Conservation (phyloP, 2,329 filamentous ascomycete species). For the Raffaelea ambrosiae region DNA sequence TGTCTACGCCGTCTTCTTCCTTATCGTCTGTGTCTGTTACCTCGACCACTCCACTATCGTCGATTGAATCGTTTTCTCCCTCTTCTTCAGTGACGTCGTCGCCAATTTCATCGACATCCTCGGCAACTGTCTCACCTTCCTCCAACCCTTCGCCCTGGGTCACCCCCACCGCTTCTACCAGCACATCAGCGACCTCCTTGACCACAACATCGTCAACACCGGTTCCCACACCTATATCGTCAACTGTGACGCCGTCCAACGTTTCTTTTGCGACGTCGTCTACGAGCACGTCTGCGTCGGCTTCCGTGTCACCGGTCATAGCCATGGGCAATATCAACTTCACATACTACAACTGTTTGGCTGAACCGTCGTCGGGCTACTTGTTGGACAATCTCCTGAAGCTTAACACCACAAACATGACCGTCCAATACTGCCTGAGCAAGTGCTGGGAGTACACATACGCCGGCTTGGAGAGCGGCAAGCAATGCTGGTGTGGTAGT, state of each 20-base stretch:
- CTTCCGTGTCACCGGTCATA: conserved; percentile 1
- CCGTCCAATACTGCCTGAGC: conserved; percentile 19
- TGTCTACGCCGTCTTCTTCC: not conserved
- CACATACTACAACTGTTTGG: conserved; percentile 13
- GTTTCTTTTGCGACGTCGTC: not conserved
- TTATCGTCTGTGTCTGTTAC: not conserved
- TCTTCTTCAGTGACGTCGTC: not conserved
- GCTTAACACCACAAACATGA: conserved; percentile 17
- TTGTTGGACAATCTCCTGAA: conserved; percentile 8
- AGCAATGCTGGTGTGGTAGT: conserved; percentile 32
- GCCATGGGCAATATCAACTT: conserved; percentile 12
- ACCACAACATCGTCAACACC: not conserved
- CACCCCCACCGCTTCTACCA: not conserved
- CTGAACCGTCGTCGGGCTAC: conserved; percentile 13
- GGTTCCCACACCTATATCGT: not conserved
- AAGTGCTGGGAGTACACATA: conserved; percentile 22
- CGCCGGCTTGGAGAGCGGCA: conserved; percentile 28
- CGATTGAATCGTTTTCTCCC: not conserved
- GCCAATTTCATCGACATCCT: not conserved
- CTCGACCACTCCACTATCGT: not conserved
- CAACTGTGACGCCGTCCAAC: not conserved
- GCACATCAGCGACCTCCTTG: not conserved
- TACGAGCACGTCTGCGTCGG: not conserved
- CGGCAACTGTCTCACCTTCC: not conserved
- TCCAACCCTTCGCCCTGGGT: conserved; percentile 5